Evolutionary conservation across 2,329 filamentous ascomycete species (phyloP).

Genomic region (Grosmannia serpens): DNA sequence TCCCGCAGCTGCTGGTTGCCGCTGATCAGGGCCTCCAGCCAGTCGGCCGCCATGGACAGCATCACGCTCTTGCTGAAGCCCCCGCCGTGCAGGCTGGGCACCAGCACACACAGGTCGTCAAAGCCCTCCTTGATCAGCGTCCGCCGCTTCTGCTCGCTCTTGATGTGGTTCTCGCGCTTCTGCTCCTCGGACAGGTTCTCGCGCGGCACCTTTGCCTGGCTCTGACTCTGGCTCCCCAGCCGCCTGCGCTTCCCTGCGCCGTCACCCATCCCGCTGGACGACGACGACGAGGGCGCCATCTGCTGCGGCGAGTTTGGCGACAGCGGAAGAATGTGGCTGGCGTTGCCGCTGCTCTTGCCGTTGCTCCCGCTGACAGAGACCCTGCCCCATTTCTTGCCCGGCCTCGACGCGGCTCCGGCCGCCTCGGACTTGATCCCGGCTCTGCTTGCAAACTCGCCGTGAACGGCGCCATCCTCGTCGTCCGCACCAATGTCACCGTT

Average conservation of each 20-base stretch:
- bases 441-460: too few species aligned
- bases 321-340: neutral
- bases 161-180: slow-evolving; percentile 77
- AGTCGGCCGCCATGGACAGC: slow-evolving; percentile 63
- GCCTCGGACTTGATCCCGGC: neutral
- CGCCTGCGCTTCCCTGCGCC: neutral
- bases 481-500: neutral
- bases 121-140: slow-evolving; percentile 75
- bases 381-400: neutral
- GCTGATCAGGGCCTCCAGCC: slow-evolving; percentile 59
- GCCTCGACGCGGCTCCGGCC: neutral
- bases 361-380: neutral
- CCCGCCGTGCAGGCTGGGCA: slow-evolving; percentile 62
- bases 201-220: slow-evolving; percentile 32
- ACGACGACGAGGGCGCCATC: neutral
- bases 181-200: slow-evolving; percentile 73
- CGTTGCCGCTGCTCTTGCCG: neutral
- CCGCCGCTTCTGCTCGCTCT: slow-evolving; percentile 76
- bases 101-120: slow-evolving; percentile 64
- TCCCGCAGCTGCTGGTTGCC: slow-evolving; percentile 52
- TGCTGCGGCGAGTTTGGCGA: neutral
- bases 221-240: neutral
- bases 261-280: neutral
- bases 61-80: slow-evolving; percentile 77
- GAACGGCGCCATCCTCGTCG: neutral